Evolutionary conservation across 495 filamentous ascomycete genomes (phyloP).

Genomic region (Neurospora sp.): DNA sequence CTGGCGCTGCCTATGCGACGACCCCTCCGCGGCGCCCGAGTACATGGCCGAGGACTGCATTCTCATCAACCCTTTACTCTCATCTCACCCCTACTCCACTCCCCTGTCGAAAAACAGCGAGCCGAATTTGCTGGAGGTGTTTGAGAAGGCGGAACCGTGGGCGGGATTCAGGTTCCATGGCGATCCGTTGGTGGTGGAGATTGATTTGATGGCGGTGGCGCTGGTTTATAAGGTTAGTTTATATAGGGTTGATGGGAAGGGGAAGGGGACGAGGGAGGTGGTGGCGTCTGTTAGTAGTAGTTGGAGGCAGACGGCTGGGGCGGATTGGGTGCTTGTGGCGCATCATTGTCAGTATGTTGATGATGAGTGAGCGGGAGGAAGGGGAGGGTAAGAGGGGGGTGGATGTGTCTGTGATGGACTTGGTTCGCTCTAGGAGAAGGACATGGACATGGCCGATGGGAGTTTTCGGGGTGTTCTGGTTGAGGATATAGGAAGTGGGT

Average conservation of each 20-base stretch:
- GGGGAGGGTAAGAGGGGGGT: no score
- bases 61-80: conserved; percentile 27
- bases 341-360: conserved; percentile 20
- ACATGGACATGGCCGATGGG: neutral
- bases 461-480: neutral
- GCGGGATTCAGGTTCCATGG: conserved; percentile 18
- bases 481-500: neutral
- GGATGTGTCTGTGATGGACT: neutral
- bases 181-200: conserved; percentile 23
- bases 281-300: conserved; percentile 10
- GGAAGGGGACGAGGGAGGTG: conserved; percentile 14
- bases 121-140: conserved; percentile 12
- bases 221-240: conserved; percentile 22
- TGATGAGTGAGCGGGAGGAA: conserved; percentile 1
- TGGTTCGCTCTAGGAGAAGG: neutral
- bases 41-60: conserved; percentile 28
- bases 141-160: conserved; percentile 14
- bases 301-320: conserved; percentile 28
- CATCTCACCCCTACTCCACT: neutral
- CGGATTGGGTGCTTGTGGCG: conserved; percentile 25
- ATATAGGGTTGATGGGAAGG: conserved; percentile 11
- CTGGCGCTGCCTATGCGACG: conserved; percentile 28
- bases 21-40: conserved; percentile 17
- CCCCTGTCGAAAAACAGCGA: conserved; percentile 17
- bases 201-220: conserved; percentile 25